Evolutionary conservation across 2,329 filamentous ascomycete genomes (phyloP), one percentile per base, ranked within the genome.

Genomic region (Colletotrichum aenigma): DNA sequence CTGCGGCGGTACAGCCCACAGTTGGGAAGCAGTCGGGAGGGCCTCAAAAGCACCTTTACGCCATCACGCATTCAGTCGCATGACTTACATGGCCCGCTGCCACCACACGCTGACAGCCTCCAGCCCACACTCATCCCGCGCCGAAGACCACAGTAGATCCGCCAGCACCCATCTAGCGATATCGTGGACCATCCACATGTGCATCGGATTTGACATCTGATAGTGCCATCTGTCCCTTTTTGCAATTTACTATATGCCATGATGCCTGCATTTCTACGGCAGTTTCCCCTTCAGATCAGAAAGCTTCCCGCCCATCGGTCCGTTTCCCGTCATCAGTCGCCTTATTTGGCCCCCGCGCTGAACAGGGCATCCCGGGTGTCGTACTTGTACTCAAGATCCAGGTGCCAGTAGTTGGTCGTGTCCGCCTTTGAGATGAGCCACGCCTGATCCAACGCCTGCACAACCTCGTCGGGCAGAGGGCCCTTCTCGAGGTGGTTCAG

Each of bases 391-490:
- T 90, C 89, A 70, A 94, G 83, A 66, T 94, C 91, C 70, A 87
- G 85, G 78, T 91, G 89, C 88, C 89, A 91, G 79, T 91, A 91
- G 66, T 86, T 85, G 10, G 86, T 77, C 12, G 87, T 86, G 38
- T 91, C 88, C 3, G 84, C 82, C 86, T 95, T 96, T 15, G 90
- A 87, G n/a, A 93, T 86, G 79, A 88, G 78, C 95, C 96, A 98
- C 5, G 94, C 95, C 83, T 94, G 87, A 79, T 98, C 95, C 74
- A 98, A 86, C 15, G 91, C 92, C 81, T 93, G 85, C 12, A 97
- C 89, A 18, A 97, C 93, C 30, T 95, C 94, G 15, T 94, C 91
- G 0, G 95, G 95, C 77, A 97, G 85, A 2, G 94, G 94, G 0
- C 94, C 93, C 89, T 92, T 91, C 82, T 93, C 90, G 34, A 93